These are phyloP conservation scores for Dalechampia spathulata DNA, from an alignment of 441 rosid species.

Conservation along the genomic window DNA sequence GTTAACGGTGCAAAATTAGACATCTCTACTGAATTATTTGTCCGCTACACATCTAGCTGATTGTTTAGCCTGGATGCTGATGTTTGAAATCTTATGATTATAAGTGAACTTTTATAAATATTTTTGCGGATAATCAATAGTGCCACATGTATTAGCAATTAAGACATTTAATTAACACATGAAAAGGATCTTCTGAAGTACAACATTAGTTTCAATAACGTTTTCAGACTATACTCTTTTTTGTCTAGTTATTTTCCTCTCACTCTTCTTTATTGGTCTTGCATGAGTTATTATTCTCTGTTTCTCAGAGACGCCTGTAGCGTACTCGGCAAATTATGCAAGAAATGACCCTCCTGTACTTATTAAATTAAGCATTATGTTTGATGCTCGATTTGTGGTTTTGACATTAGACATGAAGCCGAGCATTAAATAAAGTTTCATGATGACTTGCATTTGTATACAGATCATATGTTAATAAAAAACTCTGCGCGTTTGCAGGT, in stretches of 20 bases:
- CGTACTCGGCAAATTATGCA: not conserved
- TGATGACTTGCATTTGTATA: not conserved
- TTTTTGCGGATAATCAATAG: not conserved
- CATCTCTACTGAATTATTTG: not conserved
- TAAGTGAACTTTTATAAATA: not conserved
- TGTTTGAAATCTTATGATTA: not conserved
- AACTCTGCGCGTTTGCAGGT: conserved; percentile 34
- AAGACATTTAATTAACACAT: too few species aligned
- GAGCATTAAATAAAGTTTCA: not conserved
- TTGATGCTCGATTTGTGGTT: not conserved
- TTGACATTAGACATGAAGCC: not conserved
- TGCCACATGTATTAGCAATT: not conserved
- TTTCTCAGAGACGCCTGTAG: not conserved
- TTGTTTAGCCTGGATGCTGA: not conserved
- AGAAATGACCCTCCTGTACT: not conserved
- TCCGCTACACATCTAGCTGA: not conserved
- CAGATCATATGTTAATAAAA: too few species aligned
- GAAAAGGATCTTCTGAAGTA: not conserved
- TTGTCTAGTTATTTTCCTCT: too few species aligned
- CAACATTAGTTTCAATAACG: not conserved
- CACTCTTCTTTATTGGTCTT: not conserved
- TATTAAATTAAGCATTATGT: not conserved
- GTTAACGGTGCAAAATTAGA: too few species aligned
- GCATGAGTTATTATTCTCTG: not conserved
- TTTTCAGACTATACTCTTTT: too few species aligned